These are phyloP conservation scores for Hymenoscyphus fructigenus DNA, from an alignment of 2,329 filamentous ascomycete genomes.

Conservation along the genomic window DNA sequence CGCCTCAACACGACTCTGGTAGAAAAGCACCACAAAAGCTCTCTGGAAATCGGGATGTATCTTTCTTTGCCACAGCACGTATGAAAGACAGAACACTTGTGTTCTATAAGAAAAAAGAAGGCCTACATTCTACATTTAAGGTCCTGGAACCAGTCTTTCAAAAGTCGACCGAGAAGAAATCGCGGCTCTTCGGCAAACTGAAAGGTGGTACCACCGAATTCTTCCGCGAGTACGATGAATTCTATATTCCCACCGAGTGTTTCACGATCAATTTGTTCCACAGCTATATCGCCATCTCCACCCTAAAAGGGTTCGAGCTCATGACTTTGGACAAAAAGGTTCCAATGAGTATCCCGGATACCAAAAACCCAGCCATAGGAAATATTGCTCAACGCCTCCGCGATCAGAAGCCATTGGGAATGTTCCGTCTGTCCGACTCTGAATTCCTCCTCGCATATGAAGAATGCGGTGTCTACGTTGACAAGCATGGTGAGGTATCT, in stretches of 20 bases:
- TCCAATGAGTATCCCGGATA: constrained; percentile 88
- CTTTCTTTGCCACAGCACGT: constrained; percentile 91
- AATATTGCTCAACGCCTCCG: constrained; percentile 83
- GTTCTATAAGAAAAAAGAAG: constrained; percentile 96
- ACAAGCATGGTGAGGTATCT: constrained; percentile 95
- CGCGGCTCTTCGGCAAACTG: constrained; percentile 57
- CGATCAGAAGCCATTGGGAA: constrained; percentile 83
- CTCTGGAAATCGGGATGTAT: constrained; percentile 82
- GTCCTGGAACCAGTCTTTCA: constrained; percentile 95
- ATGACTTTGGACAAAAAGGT: constrained; percentile 97
- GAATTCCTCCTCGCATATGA: constrained; percentile 94
- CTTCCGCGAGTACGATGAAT: constrained; percentile 98
- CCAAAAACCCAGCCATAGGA: constrained; percentile 73
- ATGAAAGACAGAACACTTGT: constrained; percentile 97
- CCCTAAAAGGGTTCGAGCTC: constrained; percentile 89
- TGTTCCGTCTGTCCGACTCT: constrained; percentile 91
- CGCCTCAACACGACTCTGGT: constrained; percentile 66
- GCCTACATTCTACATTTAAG: constrained; percentile 90
- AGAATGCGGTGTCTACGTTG: constrained; percentile 95
- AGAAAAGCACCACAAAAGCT: constrained; percentile 89
- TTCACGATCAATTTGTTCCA: constrained; percentile 96
- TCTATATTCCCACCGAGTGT: constrained; percentile 95
- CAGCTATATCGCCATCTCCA: constrained; percentile 87
- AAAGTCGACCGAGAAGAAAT: constrained; percentile 82
- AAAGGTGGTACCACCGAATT: constrained; percentile 79